A percentile compares a stretch with the other conserved stretches of the same genome.
Conservation (phyloP, 495 filamentous ascomycete genomes). For the Penicillium herquei region DNA sequence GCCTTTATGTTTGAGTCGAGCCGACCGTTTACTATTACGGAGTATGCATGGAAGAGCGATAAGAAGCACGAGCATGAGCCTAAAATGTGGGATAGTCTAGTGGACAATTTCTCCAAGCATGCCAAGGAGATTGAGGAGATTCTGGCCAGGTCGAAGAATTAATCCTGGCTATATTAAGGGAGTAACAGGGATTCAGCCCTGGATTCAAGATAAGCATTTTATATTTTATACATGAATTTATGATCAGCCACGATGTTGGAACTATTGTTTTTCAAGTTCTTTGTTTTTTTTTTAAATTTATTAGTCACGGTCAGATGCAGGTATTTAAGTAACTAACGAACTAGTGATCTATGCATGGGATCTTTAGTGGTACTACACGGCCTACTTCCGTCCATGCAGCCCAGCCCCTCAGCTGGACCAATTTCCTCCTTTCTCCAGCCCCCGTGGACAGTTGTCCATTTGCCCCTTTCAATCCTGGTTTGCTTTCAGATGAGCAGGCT, state of each 20-base stretch:
- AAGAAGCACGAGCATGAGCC: conserved; percentile 57
- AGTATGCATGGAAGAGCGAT: conserved; percentile 51
- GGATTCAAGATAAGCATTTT: neutral
- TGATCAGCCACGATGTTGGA: neutral
- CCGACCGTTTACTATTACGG: conserved; percentile 50
- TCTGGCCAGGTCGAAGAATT: conserved; percentile 21
- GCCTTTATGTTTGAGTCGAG: conserved; percentile 63
- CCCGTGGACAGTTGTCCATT: no score
- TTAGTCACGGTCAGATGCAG: no score
- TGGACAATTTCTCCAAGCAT: conserved; percentile 48
- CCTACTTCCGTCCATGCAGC: no score
- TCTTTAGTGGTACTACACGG: no score
- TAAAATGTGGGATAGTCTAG: conserved; percentile 55
- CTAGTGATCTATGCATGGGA: no score
- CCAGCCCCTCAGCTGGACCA: no score
- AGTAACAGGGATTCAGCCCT: neutral
- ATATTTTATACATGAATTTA: neutral
- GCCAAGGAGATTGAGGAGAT: conserved; percentile 46
- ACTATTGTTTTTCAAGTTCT: no score
- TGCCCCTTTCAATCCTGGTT: no score
- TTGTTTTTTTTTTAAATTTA: no score
- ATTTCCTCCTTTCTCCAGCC: no score
- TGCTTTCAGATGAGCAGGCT: no score
- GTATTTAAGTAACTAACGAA: no score
- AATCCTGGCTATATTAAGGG: conserved; percentile 9